Conservation (phyloP, 257 asterid species). For the Euphrasia confusa region DNA sequence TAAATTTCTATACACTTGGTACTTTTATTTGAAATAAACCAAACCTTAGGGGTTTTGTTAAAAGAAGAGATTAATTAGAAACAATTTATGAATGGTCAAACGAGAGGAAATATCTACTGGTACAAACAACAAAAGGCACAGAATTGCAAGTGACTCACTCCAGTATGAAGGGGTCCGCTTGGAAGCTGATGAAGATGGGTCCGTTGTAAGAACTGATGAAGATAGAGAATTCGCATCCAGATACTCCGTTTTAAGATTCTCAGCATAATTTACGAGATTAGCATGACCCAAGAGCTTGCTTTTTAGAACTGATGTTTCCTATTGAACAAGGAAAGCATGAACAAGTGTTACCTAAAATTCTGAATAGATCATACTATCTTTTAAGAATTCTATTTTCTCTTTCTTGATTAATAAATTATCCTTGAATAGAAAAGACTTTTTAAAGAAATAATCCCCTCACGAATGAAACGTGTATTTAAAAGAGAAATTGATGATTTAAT, state of each 20-base stretch:
- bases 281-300: slow-evolving; percentile 68
- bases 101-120: neutral
- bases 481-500: slow-evolving; percentile 17
- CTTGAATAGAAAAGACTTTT: too few relatives aligned
- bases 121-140: slow-evolving; percentile 6
- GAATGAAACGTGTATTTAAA: slow-evolving; percentile 1
- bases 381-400: too few relatives aligned
- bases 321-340: slow-evolving; percentile 18
- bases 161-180: slow-evolving; percentile 54
- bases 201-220: slow-evolving; percentile 47
- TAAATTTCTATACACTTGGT: neutral
- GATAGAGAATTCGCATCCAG: slow-evolving; percentile 47
- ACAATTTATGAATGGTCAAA: slow-evolving; percentile 7
- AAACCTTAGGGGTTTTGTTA: too few relatives aligned
- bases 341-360: neutral
- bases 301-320: slow-evolving; percentile 83
- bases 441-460: neutral
- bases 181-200: slow-evolving; percentile 68
- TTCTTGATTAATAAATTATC: too few relatives aligned
- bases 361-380: too few relatives aligned
- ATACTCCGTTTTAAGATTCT: slow-evolving; percentile 57
- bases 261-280: slow-evolving; percentile 73
- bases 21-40: neutral
- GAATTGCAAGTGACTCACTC: slow-evolving; percentile 52
- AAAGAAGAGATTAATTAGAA: neutral